These are phyloP conservation scores for Medicago arabica DNA, from an alignment of 306 rosid species.

Conservation along the genomic window DNA sequence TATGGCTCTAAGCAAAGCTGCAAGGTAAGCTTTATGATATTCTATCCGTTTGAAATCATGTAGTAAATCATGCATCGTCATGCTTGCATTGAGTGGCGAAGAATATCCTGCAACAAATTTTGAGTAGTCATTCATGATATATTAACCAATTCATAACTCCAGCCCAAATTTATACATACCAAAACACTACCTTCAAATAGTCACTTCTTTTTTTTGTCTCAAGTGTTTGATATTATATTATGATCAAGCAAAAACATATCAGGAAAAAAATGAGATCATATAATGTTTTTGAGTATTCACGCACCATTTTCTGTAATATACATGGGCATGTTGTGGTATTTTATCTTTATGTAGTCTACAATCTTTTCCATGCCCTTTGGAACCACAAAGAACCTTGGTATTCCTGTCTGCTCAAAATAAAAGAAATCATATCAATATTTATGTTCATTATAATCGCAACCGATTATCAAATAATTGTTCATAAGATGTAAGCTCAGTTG, in stretches of 20 bases:
- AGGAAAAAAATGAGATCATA: constrained; percentile 2
- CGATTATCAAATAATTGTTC: background rate
- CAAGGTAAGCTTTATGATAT: constrained; percentile 63
- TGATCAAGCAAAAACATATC: background rate
- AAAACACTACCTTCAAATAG: background rate
- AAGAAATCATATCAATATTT: background rate
- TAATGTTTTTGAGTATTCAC: constrained; percentile 15
- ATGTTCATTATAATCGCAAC: constrained; percentile 1
- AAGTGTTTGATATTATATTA: background rate
- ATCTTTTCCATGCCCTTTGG: constrained; percentile 65
- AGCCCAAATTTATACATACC: background rate
- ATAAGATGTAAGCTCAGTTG: background rate
- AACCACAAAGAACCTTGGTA: constrained; percentile 56
- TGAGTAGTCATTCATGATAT: background rate
- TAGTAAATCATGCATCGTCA: constrained; percentile 36
- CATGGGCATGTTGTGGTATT: constrained; percentile 60
- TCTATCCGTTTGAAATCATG: constrained; percentile 59
- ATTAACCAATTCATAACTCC: background rate
- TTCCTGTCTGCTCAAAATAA: constrained; percentile 60
- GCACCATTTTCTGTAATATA: constrained; percentile 78
- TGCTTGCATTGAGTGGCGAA: constrained; percentile 8
- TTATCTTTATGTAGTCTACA: constrained; percentile 57
- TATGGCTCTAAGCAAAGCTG: constrained; percentile 58
- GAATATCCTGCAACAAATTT: constrained; percentile 55
- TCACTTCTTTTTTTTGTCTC: constrained; percentile 18